Conservation (phyloP, 2,329 filamentous ascomycete genomes). For the Fusarium sororula region DNA sequence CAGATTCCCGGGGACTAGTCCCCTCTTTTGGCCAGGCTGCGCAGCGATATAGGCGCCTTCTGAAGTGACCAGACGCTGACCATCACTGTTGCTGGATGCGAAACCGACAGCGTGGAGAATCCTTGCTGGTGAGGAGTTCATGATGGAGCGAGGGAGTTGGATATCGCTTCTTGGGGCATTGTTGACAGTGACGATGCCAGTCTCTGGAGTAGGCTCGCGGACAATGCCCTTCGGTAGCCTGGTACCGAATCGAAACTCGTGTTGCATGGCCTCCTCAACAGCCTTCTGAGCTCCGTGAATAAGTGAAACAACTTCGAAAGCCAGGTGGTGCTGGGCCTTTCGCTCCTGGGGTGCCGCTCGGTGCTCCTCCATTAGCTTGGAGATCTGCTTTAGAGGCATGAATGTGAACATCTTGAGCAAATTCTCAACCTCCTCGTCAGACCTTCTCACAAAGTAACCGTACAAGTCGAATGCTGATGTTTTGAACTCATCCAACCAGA, state of each 20-base stretch:
- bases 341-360: constrained; percentile 73
- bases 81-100: constrained; percentile 64
- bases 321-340: constrained; percentile 83
- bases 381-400: constrained; percentile 75
- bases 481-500: constrained; percentile 88
- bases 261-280: constrained; percentile 65
- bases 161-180: constrained; percentile 64
- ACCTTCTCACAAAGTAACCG: constrained; percentile 84
- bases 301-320: constrained; percentile 81
- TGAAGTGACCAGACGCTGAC: constrained; percentile 63
- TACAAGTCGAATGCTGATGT: constrained; percentile 89
- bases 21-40: constrained; percentile 53
- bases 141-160: constrained; percentile 66
- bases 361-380: constrained; percentile 74
- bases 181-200: constrained; percentile 52
- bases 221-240: constrained; percentile 43
- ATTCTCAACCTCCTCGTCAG: constrained; percentile 82
- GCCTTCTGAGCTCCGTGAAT: constrained; percentile 77
- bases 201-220: constrained; percentile 43
- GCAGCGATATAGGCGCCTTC: constrained; percentile 70
- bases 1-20: constrained; percentile 61
- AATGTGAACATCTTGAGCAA: constrained; percentile 94
- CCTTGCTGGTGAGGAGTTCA: constrained; percentile 65
- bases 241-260: constrained; percentile 59
- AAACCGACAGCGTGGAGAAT: constrained; percentile 70